A percentile compares a stretch with the other conserved stretches of the same genome.
Evolutionary conservation across 1,284 basidiomycete genomes (phyloP).

Genomic region (Leccinum holopus): DNA sequence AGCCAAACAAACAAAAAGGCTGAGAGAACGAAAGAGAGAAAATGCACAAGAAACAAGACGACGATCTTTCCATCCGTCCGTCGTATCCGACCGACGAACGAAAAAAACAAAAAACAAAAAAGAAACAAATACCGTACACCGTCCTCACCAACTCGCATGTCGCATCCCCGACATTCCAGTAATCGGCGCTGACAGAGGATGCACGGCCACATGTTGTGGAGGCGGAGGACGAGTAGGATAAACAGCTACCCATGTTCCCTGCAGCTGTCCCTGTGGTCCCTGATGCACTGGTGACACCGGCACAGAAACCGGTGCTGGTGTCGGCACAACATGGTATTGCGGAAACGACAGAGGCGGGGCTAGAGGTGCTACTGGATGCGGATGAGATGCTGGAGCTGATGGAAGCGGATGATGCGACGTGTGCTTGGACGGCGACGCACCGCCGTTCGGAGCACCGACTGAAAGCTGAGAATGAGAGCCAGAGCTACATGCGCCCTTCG

Average conservation of each 20-base stretch:
- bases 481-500: neutral
- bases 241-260: constrained; percentile 26
- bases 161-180: constrained; percentile 28
- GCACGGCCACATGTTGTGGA: constrained; percentile 15
- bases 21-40: neutral
- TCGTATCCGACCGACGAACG: neutral
- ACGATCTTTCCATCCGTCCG: neutral
- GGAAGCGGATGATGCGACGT: constrained; percentile 12
- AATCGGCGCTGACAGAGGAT: constrained; percentile 22
- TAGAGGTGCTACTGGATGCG: constrained; percentile 11
- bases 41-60: neutral
- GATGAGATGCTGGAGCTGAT: constrained; percentile 8
- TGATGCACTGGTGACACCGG: constrained; percentile 14
- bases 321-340: constrained; percentile 17
- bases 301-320: too few species aligned
- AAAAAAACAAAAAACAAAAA: neutral
- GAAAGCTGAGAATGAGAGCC: neutral
- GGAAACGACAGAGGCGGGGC: constrained; percentile 19
- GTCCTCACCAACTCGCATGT: constrained; percentile 27
- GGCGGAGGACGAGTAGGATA: constrained; percentile 21
- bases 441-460: neutral
- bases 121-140: neutral
- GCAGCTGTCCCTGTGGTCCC: constrained; percentile 4
- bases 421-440: constrained; percentile 10
- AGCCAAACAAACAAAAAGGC: constrained; percentile 13